A percentile compares a stretch with the other conserved stretches of the same genome.
Conservation (phyloP, 495 filamentous ascomycete species). For the Daldinia grandis region DNA sequence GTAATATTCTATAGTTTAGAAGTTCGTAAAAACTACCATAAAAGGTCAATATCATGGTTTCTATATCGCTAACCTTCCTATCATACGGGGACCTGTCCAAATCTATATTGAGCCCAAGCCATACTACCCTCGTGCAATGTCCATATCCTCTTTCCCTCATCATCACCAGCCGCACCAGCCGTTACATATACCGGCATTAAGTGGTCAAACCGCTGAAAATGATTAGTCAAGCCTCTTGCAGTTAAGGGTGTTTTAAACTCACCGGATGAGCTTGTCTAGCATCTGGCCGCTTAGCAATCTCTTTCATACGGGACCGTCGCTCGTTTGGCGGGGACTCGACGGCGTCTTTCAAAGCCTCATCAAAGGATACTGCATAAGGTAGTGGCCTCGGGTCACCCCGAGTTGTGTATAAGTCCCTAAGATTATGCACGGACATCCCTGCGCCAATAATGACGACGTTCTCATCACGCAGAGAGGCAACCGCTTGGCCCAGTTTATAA, state of each 20-base stretch:
- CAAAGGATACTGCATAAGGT: conserved; percentile 78
- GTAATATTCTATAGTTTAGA: no score
- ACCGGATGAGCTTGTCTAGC: conserved; percentile 78
- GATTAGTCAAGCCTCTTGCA: conserved; percentile 29
- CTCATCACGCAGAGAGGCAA: conserved; percentile 73
- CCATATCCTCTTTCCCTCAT: conserved; percentile 69
- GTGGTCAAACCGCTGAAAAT: conserved; percentile 68
- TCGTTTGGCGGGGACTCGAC: conserved; percentile 62
- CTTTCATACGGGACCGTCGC: conserved; percentile 67
- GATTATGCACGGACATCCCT: conserved; percentile 90
- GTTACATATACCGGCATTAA: conserved; percentile 80
- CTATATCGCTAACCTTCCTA: not conserved
- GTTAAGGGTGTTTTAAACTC: conserved; percentile 22
- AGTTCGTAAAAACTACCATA: not conserved
- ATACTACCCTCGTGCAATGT: conserved; percentile 71
- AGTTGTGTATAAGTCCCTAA: conserved; percentile 68
- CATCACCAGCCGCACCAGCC: conserved; percentile 72
- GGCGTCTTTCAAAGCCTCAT: conserved; percentile 79
- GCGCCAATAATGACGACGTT: conserved; percentile 77
- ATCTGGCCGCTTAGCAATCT: conserved; percentile 68
- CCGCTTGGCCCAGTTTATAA: conserved; percentile 74
- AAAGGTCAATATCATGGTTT: not conserved
- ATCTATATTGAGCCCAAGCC: conserved; percentile 80
- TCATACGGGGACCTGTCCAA: conserved; percentile 63
- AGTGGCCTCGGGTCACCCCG: conserved; percentile 57